Percentiles rank a stretch among this genome's conserved stretches.
phyloP scores from a whole-genome alignment of 2,329 filamentous ascomycete genomes.

The Raffaelea deltoideospora region DNA sequence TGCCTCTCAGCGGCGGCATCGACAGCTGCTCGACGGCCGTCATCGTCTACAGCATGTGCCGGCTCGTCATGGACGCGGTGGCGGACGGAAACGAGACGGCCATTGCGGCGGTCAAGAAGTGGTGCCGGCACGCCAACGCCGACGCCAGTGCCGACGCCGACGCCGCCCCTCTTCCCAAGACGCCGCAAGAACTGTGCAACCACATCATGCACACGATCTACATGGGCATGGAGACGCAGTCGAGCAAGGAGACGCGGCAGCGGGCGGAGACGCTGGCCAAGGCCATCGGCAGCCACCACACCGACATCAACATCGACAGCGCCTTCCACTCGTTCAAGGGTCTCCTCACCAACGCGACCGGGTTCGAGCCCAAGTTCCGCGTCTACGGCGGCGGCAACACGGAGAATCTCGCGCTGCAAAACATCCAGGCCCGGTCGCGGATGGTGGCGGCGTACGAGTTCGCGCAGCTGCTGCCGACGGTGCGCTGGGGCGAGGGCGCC shows the following conservation, averaged over 20 bases:
- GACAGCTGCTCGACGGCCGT: conserved; percentile 35
- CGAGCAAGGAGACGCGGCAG: conserved; percentile 48
- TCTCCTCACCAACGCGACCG: conserved; percentile 41
- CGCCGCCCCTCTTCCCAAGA: too few relatives aligned
- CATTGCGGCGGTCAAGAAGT: conserved; percentile 21
- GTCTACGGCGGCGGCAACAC: conserved; percentile 45
- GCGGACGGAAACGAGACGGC: conserved; percentile 23
- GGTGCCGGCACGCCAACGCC: conserved; percentile 16
- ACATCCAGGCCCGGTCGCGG: conserved; percentile 39
- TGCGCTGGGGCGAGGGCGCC: conserved; percentile 8
- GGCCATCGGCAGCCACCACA: conserved; percentile 56
- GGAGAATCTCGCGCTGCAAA: conserved; percentile 53
- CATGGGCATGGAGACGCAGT: conserved; percentile 57
- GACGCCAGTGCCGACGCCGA: too few relatives aligned
- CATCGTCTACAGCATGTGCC: conserved; percentile 34
- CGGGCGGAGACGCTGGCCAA: conserved; percentile 46
- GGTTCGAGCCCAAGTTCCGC: conserved; percentile 40
- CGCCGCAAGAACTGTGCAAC: conserved; percentile 43
- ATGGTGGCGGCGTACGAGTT: conserved; percentile 48
- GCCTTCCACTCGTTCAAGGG: conserved; percentile 44
- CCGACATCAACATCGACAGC: conserved; percentile 58
- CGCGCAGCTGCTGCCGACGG: conserved; percentile 8
- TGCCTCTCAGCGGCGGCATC: conserved; percentile 43
- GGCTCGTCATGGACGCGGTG: conserved; percentile 38
- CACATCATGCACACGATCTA: conserved; percentile 35